Conservation (phyloP, 202 grass and related monocot species). For the Alloteropsis angusta region DNA sequence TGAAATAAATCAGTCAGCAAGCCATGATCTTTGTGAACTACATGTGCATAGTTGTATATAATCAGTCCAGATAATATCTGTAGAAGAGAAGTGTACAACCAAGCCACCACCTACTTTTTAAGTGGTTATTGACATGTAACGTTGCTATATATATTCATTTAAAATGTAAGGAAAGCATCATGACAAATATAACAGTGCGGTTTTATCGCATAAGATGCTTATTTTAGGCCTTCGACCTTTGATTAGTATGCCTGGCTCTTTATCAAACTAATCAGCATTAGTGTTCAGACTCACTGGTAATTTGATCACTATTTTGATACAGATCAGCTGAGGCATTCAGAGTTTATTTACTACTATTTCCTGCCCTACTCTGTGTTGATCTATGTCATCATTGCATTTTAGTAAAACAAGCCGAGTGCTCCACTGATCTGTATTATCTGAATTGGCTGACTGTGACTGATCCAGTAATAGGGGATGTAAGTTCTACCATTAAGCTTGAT, state of each 20-base stretch:
- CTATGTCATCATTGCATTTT: background rate
- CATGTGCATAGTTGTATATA: background rate
- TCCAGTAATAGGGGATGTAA: background rate
- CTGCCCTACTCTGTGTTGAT: background rate
- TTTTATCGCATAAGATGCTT: background rate
- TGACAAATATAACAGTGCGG: background rate
- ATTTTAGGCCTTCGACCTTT: background rate
- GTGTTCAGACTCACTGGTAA: background rate
- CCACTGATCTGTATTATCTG: background rate
- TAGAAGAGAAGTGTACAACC: background rate
- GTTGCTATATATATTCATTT: slow-evolving; percentile 5
- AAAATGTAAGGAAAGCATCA: background rate
- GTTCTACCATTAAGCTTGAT: background rate
- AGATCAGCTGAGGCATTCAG: background rate
- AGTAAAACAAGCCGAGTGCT: background rate
- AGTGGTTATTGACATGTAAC: background rate
- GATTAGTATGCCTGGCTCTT: background rate
- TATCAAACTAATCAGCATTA: background rate
- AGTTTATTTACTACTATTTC: background rate
- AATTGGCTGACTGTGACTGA: too few species aligned
- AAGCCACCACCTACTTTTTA: background rate
- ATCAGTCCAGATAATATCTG: background rate
- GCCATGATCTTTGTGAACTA: background rate
- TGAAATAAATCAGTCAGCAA: background rate
- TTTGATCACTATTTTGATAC: background rate